These are phyloP conservation scores for Pulveroboletus sp. DNA, from an alignment of 768 basidiomycete genomes.

Conservation along the genomic window DNA sequence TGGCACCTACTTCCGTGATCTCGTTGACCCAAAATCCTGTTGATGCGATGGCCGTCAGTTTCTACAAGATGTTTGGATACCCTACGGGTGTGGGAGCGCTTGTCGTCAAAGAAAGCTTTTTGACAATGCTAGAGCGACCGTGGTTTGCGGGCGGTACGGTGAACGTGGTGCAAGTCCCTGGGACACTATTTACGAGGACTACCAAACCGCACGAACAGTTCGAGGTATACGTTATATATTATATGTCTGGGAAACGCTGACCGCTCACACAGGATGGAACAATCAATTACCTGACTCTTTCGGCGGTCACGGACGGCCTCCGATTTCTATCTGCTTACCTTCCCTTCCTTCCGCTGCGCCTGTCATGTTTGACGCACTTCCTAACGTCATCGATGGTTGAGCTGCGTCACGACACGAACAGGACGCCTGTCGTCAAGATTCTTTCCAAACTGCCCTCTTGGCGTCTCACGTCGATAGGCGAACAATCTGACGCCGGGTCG, in stretches of 20 bases:
- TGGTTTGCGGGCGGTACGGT: slow-evolving; percentile 88
- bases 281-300: slow-evolving; percentile 73
- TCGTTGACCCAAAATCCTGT: slow-evolving; percentile 63
- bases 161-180: slow-evolving; percentile 80
- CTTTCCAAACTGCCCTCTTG: slow-evolving; percentile 59
- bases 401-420: slow-evolving; percentile 59
- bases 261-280: slow-evolving; percentile 64
- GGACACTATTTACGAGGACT: slow-evolving; percentile 59
- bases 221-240: slow-evolving; percentile 48
- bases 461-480: slow-evolving; percentile 53
- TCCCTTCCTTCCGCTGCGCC: slow-evolving; percentile 72
- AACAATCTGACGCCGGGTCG: slow-evolving; percentile 63
- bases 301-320: slow-evolving; percentile 76
- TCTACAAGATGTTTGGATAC: slow-evolving; percentile 90
- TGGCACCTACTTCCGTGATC: slow-evolving; percentile 68
- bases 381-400: slow-evolving; percentile 51
- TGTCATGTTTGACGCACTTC: slow-evolving; percentile 64
- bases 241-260: slow-evolving; percentile 2
- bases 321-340: slow-evolving; percentile 74
- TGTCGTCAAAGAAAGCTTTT: slow-evolving; percentile 66
- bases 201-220: slow-evolving; percentile 65
- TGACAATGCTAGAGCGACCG: slow-evolving; percentile 57
- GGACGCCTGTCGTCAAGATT: slow-evolving; percentile 60
- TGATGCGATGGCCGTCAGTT: slow-evolving; percentile 79
- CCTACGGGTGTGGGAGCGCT: slow-evolving; percentile 83